These are phyloP conservation scores for Cydonia oblonga DNA, from an alignment of 331 rosid genomes.

Conservation along the genomic window DNA sequence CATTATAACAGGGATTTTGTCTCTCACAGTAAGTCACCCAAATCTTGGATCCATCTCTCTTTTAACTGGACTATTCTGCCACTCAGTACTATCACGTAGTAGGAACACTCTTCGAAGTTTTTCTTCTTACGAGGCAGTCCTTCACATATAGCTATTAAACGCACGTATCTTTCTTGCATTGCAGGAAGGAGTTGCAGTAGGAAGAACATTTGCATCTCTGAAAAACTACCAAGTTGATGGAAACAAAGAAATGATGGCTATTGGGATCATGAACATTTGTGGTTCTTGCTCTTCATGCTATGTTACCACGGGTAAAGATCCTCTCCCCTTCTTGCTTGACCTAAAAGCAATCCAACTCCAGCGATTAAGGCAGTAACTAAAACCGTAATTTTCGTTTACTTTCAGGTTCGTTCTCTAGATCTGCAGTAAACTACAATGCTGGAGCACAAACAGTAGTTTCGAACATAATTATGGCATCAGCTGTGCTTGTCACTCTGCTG, in stretches of 20 bases:
- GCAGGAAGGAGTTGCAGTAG: conserved; percentile 97
- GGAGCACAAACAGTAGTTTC: conserved; percentile 88
- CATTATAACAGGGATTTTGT: conserved; percentile 73
- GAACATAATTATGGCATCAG: conserved; percentile 77
- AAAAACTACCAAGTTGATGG: conserved; percentile 97
- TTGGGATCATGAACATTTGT: conserved; percentile 86
- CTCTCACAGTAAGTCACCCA: conserved; percentile 70
- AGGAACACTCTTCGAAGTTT: not conserved
- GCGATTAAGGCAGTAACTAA: not conserved
- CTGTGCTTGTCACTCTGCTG: conserved; percentile 86
- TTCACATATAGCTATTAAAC: not conserved
- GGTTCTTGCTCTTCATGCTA: conserved; percentile 91
- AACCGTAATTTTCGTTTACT: not conserved
- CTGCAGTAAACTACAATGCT: conserved; percentile 86
- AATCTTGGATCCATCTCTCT: not conserved
- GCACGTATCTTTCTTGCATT: not conserved
- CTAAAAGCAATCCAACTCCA: not conserved
- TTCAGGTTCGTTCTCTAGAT: conserved; percentile 88
- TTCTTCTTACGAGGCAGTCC: not conserved
- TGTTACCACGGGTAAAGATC: conserved; percentile 68
- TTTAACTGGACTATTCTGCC: not conserved
- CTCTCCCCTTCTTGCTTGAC: not conserved
- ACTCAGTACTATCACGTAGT: not conserved
- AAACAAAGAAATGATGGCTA: conserved; percentile 99
- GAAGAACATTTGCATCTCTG: conserved; percentile 88